Conservation (phyloP, 2,329 filamentous ascomycete genomes). For the Trichothecium roseum region DNA sequence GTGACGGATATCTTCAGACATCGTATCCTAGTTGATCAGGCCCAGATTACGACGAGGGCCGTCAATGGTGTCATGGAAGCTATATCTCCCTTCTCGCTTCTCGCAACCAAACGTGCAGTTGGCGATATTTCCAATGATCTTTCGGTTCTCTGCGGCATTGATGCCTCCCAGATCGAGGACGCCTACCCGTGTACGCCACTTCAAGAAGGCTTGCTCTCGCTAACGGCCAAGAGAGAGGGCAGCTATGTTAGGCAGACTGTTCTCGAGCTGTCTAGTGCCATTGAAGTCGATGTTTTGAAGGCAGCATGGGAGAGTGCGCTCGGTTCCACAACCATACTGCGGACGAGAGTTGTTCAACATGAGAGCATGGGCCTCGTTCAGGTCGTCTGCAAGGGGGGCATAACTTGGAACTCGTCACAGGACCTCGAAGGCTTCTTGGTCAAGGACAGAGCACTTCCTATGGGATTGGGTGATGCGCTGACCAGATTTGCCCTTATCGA, state of each 20-base stretch:
- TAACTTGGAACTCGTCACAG: background rate
- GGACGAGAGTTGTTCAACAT: constrained; percentile 1
- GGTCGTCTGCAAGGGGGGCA: constrained; percentile 1
- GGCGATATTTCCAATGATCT: background rate
- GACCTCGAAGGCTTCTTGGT: background rate
- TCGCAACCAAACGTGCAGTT: too few species aligned
- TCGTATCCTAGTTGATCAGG: too few species aligned
- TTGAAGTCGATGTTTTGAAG: constrained; percentile 1
- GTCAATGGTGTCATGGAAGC: too few species aligned
- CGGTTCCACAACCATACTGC: background rate
- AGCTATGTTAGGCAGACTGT: too few species aligned
- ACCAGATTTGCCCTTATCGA: too few species aligned
- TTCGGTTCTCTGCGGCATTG: background rate
- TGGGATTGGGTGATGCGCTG: too few species aligned
- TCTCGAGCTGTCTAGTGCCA: too few species aligned
- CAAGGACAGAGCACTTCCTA: background rate
- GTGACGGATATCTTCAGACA: constrained; percentile 8
- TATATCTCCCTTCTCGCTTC: too few species aligned
- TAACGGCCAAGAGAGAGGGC: constrained; percentile 25
- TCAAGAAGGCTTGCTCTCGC: constrained; percentile 36
- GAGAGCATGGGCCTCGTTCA: background rate
- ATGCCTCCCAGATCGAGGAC: constrained; percentile 23
- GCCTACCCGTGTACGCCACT: constrained; percentile 37
- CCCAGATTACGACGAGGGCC: too few species aligned
- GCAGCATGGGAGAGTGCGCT: constrained; percentile 1